Conservation (phyloP, 306 rosid genomes). For the Fagus crenata region DNA sequence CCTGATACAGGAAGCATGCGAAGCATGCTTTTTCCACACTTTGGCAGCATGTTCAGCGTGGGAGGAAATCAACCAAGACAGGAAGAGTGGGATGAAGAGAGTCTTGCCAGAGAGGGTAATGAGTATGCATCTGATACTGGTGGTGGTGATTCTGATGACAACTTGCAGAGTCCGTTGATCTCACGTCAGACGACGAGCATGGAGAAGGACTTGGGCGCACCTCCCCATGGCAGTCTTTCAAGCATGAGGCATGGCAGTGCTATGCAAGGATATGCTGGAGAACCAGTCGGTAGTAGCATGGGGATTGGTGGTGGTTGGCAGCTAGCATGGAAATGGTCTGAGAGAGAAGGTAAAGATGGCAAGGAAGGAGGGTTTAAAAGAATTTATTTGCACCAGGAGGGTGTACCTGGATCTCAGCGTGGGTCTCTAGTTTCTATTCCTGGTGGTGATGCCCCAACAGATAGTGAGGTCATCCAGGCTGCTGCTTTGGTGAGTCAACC, state of each 20-base stretch:
- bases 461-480: slow-evolving; percentile 64
- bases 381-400: slow-evolving; percentile 87
- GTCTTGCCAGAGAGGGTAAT: slow-evolving; percentile 78
- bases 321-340: slow-evolving; percentile 95
- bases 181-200: slow-evolving; percentile 85
- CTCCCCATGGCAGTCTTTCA: slow-evolving; percentile 64
- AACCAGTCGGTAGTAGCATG: slow-evolving; percentile 62
- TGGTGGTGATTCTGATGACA: slow-evolving; percentile 69
- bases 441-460: slow-evolving; percentile 63
- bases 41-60: slow-evolving; percentile 94
- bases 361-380: slow-evolving; percentile 85
- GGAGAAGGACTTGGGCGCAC: slow-evolving; percentile 68
- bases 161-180: slow-evolving; percentile 78
- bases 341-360: slow-evolving; percentile 74
- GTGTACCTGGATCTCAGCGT: slow-evolving; percentile 59
- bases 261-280: slow-evolving; percentile 56
- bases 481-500: slow-evolving; percentile 79
- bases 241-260: slow-evolving; percentile 64
- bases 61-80: slow-evolving; percentile 80
- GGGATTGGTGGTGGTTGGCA: slow-evolving; percentile 99
- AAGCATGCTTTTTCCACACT: slow-evolving; percentile 88
- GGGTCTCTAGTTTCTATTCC: slow-evolving; percentile 78
- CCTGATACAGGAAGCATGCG: slow-evolving; percentile 86
- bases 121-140: slow-evolving; percentile 68
- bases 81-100: slow-evolving; percentile 96